Percentiles rank a stretch among this genome's conserved stretches.
Evolutionary conservation across 1,284 basidiomycete species (phyloP).

Genomic region (Gomphus sp.): DNA sequence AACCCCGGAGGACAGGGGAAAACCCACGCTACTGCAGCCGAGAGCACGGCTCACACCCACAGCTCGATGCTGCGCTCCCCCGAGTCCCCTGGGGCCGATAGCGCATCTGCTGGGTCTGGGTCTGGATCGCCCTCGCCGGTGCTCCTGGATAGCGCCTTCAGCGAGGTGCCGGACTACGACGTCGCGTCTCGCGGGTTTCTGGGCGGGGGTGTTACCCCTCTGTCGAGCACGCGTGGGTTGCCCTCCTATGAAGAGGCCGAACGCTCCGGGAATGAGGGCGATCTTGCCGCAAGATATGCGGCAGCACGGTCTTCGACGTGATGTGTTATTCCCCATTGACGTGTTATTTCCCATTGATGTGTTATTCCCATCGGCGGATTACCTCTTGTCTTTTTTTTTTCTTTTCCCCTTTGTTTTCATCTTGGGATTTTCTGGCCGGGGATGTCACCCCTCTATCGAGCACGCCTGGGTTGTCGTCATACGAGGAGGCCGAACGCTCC

Average conservation of each 20-base stretch:
- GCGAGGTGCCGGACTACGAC: slow-evolving; percentile 75
- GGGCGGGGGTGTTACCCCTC: slow-evolving; percentile 76
- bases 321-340: neutral
- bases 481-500: slow-evolving; percentile 44
- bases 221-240: slow-evolving; percentile 61
- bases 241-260: slow-evolving; percentile 70
- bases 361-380: too few species aligned
- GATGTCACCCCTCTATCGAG: slow-evolving; percentile 78
- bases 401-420: too few species aligned
- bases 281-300: slow-evolving; percentile 15
- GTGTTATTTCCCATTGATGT: too few species aligned
- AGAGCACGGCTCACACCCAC: neutral
- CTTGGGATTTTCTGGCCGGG: slow-evolving; percentile 79
- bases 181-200: slow-evolving; percentile 74
- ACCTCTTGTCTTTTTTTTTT: too few species aligned
- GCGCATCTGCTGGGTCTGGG: neutral
- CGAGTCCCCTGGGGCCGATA: neutral
- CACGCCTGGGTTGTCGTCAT: slow-evolving; percentile 67
- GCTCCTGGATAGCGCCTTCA: slow-evolving; percentile 40
- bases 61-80: neutral
- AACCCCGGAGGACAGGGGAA: neutral
- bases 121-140: slow-evolving; percentile 21
- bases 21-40: neutral
- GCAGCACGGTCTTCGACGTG: neutral
- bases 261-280: slow-evolving; percentile 15